Percentiles rank a stretch among this genome's conserved stretches.
phyloP scores from a whole-genome alignment of 2,329 filamentous ascomycete genomes.

The Neofusicoccum cordaticola region DNA sequence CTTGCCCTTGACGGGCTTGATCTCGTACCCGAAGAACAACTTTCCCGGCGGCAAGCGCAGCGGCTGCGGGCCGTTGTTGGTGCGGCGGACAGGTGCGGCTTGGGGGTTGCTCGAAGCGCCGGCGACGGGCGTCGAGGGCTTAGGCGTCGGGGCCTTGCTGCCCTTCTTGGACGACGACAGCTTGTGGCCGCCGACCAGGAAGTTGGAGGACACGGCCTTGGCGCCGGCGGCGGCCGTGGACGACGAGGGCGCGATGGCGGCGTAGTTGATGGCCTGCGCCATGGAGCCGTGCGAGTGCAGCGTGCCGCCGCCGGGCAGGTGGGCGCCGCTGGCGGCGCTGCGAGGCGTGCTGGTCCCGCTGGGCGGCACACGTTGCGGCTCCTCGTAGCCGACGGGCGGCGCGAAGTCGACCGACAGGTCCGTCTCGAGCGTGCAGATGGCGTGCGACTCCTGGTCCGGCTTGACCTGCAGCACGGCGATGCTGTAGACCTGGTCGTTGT shows the following conservation, averaged over 20 bases:
- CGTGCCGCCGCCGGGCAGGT: constrained; percentile 64
- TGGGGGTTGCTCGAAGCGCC: constrained; percentile 45
- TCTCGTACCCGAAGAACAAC: constrained; percentile 93
- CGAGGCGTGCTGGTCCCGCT: constrained; percentile 87
- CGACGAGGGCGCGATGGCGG: constrained; percentile 77
- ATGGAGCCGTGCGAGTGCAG: constrained; percentile 86
- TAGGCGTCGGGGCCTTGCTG: constrained; percentile 68
- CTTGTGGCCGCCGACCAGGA: constrained; percentile 75
- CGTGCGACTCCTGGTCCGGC: constrained; percentile 78
- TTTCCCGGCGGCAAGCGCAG: constrained; percentile 83
- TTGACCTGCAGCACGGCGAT: constrained; percentile 94
- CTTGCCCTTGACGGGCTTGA: constrained; percentile 81
- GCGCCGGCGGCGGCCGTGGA: constrained; percentile 62
- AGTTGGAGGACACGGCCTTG: constrained; percentile 69
- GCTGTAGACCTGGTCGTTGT: constrained; percentile 92
- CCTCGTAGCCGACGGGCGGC: constrained; percentile 87
- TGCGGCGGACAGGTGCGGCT: constrained; percentile 33
- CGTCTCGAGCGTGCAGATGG: constrained; percentile 89
- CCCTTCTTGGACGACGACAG: constrained; percentile 74
- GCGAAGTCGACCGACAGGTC: constrained; percentile 97
- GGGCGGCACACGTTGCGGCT: constrained; percentile 65
- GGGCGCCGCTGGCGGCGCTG: constrained; percentile 57
- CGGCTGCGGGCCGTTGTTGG: constrained; percentile 78
- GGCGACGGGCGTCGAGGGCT: constrained; percentile 59
- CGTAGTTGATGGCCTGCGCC: constrained; percentile 98